phyloP scores from a whole-genome alignment of 2,329 filamentous ascomycete species.

The Cryphonectria radicalis region DNA sequence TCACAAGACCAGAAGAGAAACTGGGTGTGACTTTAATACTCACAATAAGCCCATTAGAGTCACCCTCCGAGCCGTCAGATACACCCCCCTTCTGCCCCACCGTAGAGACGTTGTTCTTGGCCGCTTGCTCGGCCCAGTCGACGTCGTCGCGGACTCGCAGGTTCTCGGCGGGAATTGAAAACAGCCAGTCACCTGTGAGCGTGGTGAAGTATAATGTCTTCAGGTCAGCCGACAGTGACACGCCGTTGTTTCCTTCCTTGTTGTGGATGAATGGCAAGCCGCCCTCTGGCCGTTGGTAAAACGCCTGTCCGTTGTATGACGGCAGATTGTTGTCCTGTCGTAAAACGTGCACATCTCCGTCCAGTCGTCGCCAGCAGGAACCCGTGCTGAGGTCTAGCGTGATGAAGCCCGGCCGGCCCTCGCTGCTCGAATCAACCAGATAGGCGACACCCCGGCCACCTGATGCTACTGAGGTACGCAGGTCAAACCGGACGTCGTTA shows the following conservation, averaged over 20 bases:
- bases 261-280: constrained; percentile 6
- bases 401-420: constrained; percentile 51
- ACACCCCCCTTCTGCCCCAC: constrained; percentile 50
- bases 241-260: constrained; percentile 16
- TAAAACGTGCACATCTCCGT: constrained; percentile 37
- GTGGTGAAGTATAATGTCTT: constrained; percentile 45
- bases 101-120: constrained; percentile 45
- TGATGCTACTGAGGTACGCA: constrained; percentile 44
- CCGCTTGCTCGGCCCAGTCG: constrained; percentile 16
- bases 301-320: constrained; percentile 41
- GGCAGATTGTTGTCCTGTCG: constrained; percentile 38
- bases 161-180: constrained; percentile 11
- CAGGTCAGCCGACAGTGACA: constrained; percentile 37
- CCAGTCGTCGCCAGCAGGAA: constrained; percentile 45
- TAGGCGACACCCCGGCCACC: constrained; percentile 48
- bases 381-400: constrained; percentile 49
- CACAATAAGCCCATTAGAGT: constrained; percentile 45
- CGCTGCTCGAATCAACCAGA: constrained; percentile 49
- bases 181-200: neutral
- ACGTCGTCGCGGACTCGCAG: constrained; percentile 4
- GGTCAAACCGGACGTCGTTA: constrained; percentile 52
- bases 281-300: constrained; percentile 33
- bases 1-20: neutral
- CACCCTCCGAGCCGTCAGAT: constrained; percentile 50
- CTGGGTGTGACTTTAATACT: neutral